phyloP scores from a whole-genome alignment of 108 stramenopile genomes.

The Fistulifera pelliculosa region DNA sequence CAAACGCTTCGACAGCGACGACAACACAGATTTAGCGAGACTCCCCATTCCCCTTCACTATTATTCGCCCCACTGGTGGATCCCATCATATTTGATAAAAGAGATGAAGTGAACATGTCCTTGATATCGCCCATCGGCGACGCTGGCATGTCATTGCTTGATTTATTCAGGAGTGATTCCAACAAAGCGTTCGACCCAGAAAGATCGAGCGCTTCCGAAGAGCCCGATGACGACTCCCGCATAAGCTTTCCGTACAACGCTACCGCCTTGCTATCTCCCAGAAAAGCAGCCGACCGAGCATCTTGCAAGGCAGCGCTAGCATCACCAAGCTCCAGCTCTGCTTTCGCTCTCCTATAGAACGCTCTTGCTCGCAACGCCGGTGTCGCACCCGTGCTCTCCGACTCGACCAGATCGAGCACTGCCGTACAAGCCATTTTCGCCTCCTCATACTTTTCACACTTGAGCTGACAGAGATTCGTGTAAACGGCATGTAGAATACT shows the following conservation, averaged over 20 bases:
- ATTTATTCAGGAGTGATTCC: slow-evolving; percentile 23
- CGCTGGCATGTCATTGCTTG: background rate
- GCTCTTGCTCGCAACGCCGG: slow-evolving; percentile 63
- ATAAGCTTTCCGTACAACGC: slow-evolving; percentile 68
- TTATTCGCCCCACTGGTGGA: too few species aligned
- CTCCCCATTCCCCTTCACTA: slow-evolving; percentile 11
- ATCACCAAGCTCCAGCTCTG: slow-evolving; percentile 52
- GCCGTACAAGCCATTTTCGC: slow-evolving; percentile 57
- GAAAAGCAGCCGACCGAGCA: slow-evolving; percentile 64
- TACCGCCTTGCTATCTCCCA: slow-evolving; percentile 80
- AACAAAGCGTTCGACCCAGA: slow-evolving; percentile 8
- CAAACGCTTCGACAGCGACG: slow-evolving; percentile 45
- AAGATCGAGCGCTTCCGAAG: background rate
- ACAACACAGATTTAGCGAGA: slow-evolving; percentile 52
- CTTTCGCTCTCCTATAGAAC: slow-evolving; percentile 74
- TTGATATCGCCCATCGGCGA: slow-evolving; percentile 4
- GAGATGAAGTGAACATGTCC: background rate
- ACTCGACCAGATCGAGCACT: slow-evolving; percentile 29
- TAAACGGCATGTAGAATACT: slow-evolving; percentile 68
- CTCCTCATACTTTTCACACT: slow-evolving; percentile 34
- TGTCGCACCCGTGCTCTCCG: slow-evolving; percentile 10
- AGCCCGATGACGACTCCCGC: slow-evolving; percentile 22
- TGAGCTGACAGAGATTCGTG: slow-evolving; percentile 79
- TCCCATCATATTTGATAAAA: too few species aligned
- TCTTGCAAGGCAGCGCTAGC: slow-evolving; percentile 56